phyloP scores from a whole-genome alignment of 306 rosid genomes.

The apple (Malus domestica) region ASM211411v1 NC_041803.1:1598501-1599000 shows the following conservation, averaged over 20 bases:
- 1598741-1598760: background rate
- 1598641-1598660: background rate
- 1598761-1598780: background rate
- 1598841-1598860: background rate
- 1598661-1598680: background rate
- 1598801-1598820: background rate
- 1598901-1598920: constrained; percentile 1
- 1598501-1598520: too few species aligned
- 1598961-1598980: background rate
- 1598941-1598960: background rate
- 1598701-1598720: background rate
- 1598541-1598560: too few species aligned
- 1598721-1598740: background rate
- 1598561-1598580: background rate
- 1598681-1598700: background rate
- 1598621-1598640: constrained; percentile 1
- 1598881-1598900: background rate
- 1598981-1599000: too few species aligned
- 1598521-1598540: background rate
- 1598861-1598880: background rate
- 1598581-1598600: background rate
- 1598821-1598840: background rate
- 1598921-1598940: background rate
- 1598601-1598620: background rate
- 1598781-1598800: background rate